Base-by-base conservation (phyloP, 2,329 filamentous ascomycete genomes). In the Xylariaceae sp. region DNA sequence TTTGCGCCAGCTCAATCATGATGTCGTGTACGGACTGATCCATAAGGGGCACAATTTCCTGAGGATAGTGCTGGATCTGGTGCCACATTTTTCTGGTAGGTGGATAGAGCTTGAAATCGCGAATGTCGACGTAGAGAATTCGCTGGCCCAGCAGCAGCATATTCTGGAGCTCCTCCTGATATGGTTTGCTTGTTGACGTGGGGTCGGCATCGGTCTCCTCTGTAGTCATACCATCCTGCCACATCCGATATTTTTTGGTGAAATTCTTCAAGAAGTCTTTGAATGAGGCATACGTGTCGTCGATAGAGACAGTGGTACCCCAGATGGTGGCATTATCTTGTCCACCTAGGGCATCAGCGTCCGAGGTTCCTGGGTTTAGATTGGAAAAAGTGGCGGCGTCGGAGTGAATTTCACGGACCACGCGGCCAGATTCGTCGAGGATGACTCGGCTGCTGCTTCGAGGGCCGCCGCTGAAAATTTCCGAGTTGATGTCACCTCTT, bases 11-110 rank as follows among this genome's bases (percentile, higher is more conserved):
- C 64, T 96, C 91, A 19, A 94, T 82, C 86, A 97, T 95, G 47
- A 90, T 78, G 70, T 99, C 92, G 65, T 96, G 95, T 44, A 96
- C 82, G 6, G 85, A 85, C 68, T 95, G 89, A 77, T 99, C 95
- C 87, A 99, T 96, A 42, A 97, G 78, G 2, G 92, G 91, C 40
- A 99, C 87, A 46, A 99, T 91, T 77, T 99, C 94, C 64, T 94
- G 90, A 0, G 94, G 94, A 64, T 96, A 99, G 12, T 88, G 86
- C 66, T 95, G 89, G 50, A 95, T 76, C 69, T 99, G 95, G 67
- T 97, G 89, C 89, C 90, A 97, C 48, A 99, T 76, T 72, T 97
- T 97, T 60, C 86, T 77, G 0, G 94, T 97, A 1, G 90, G 85
- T 3, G 95, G 94, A 66, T 96, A 99, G 11, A 91, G 80, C 66